Percentiles rank a stretch among this genome's conserved stretches.
phyloP scores from a whole-genome alignment of 768 basidiomycete genomes.

The Chlorophyllum brunneum region DNA sequence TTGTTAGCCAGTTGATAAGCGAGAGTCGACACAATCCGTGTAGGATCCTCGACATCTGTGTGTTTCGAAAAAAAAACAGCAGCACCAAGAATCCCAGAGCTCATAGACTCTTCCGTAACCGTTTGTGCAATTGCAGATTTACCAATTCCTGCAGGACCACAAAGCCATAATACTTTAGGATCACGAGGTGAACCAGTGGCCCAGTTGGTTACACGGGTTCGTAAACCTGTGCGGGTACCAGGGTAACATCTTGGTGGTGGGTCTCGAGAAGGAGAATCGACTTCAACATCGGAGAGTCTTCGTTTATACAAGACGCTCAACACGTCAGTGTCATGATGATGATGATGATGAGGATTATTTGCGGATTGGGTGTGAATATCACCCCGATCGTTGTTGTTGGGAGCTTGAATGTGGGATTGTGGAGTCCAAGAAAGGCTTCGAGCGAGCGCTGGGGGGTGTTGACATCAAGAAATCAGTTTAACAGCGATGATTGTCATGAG shows the following conservation, averaged over 20 bases:
- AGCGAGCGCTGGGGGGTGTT: too few species aligned
- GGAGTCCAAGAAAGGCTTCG: too few species aligned
- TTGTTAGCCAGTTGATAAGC: neutral
- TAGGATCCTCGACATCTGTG: neutral
- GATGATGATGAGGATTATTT: neutral
- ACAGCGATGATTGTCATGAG: too few species aligned
- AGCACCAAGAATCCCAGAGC: neutral
- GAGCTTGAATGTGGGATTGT: too few species aligned
- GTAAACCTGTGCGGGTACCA: neutral
- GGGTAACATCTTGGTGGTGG: neutral
- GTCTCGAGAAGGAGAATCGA: neutral
- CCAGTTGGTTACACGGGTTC: neutral
- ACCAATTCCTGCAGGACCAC: neutral
- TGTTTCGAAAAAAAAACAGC: neutral
- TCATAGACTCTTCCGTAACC: neutral
- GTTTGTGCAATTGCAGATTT: constrained; percentile 9
- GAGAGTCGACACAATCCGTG: neutral
- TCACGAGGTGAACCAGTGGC: neutral
- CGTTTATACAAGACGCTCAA: neutral
- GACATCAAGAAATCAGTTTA: too few species aligned
- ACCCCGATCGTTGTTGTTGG: neutral
- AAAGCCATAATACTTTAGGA: neutral
- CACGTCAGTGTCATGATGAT: neutral
- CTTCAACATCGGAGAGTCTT: neutral
- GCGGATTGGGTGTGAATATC: neutral